A percentile compares a stretch with the other conserved stretches of the same genome.
phyloP scores from a whole-genome alignment of 2,329 filamentous ascomycete species.

The Colletotrichum orbiculare region DNA sequence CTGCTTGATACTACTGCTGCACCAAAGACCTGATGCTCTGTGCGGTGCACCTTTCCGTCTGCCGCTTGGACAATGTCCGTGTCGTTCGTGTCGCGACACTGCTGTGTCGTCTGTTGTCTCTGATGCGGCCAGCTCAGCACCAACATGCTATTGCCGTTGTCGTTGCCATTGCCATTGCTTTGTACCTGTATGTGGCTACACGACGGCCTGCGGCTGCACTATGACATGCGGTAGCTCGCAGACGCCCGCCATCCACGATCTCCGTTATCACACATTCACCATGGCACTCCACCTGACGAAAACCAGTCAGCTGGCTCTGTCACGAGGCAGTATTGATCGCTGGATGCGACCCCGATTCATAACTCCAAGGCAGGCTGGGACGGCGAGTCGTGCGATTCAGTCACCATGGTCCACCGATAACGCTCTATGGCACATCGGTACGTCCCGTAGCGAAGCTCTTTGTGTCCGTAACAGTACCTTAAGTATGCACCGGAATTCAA shows the following conservation, averaged over 20 bases:
- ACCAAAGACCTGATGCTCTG: not conserved
- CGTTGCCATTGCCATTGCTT: too few species aligned
- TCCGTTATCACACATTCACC: too few species aligned
- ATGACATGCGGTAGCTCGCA: too few species aligned
- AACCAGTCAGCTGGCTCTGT: slow-evolving; percentile 7
- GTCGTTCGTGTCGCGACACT: not conserved
- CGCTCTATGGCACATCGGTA: not conserved
- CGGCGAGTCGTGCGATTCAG: slow-evolving; percentile 9
- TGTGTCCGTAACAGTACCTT: too few species aligned
- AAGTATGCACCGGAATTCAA: too few species aligned
- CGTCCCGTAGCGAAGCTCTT: slow-evolving; percentile 4
- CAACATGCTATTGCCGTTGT: too few species aligned
- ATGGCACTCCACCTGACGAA: not conserved
- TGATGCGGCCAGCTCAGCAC: not conserved
- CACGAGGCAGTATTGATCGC: slow-evolving; percentile 32
- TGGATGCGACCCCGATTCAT: slow-evolving; percentile 7
- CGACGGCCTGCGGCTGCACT: too few species aligned
- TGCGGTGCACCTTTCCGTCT: not conserved
- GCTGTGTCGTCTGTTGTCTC: slow-evolving; percentile 11
- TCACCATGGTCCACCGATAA: too few species aligned
- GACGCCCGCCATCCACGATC: too few species aligned
- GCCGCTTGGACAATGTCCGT: not conserved
- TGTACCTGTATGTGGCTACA: too few species aligned
- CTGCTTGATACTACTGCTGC: not conserved
- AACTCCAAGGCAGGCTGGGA: not conserved